Evolutionary conservation across 768 basidiomycete species (phyloP).

Genomic region (Cystobasidium ongulense): DNA sequence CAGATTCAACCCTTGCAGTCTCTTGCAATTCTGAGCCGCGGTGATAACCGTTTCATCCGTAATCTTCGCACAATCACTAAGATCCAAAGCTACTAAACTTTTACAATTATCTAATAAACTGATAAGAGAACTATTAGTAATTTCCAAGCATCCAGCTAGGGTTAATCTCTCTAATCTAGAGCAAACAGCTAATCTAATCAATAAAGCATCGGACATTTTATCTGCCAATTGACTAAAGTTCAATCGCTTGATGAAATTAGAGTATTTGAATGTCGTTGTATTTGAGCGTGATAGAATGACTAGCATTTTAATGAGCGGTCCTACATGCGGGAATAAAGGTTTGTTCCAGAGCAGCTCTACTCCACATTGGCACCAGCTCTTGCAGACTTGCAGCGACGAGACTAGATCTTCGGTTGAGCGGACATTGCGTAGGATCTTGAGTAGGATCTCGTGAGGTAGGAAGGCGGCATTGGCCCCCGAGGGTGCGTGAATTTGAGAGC

Average conservation of each 20-base stretch:
- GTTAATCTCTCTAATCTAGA: conserved; percentile 83
- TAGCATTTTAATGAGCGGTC: conserved; percentile 70
- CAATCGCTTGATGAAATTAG: conserved; percentile 77
- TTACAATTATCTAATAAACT: conserved; percentile 63
- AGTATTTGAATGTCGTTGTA: conserved; percentile 75
- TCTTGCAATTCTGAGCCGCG: conserved; percentile 65
- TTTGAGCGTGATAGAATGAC: conserved; percentile 52
- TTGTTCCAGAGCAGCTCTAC: conserved; percentile 93
- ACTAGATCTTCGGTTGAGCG: conserved; percentile 62
- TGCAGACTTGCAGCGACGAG: conserved; percentile 67
- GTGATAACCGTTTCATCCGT: conserved; percentile 69
- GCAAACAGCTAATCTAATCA: conserved; percentile 61
- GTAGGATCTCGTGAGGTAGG: conserved; percentile 82
- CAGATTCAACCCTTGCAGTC: conserved; percentile 85
- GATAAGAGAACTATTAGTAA: conserved; percentile 66
- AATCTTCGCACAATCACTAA: conserved; percentile 72
- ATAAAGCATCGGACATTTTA: conserved; percentile 63
- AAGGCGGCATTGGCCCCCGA: conserved; percentile 31
- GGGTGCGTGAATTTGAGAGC: not conserved
- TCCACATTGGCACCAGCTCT: conserved; percentile 90
- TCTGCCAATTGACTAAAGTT: conserved; percentile 69
- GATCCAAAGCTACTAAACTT: conserved; percentile 81
- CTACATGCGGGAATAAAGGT: conserved; percentile 62
- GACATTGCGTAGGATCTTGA: conserved; percentile 81
- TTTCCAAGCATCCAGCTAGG: conserved; percentile 68